phyloP scores from a whole-genome alignment of 1,284 basidiomycete species.

The Marasmius oreades region DNA sequence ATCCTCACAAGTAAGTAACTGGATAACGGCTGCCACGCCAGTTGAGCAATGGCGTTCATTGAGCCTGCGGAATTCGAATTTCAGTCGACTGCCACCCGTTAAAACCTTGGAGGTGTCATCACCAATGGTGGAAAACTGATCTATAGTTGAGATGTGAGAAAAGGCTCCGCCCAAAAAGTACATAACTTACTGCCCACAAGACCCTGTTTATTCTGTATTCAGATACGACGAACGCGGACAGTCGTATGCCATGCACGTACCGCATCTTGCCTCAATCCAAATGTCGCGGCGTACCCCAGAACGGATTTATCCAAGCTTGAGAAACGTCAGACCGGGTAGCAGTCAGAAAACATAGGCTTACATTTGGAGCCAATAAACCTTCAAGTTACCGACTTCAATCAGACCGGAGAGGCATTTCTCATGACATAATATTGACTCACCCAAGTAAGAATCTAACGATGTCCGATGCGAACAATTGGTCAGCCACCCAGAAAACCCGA shows the following conservation, averaged over 20 bases:
- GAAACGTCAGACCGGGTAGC: background rate
- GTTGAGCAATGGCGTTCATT: constrained; percentile 17
- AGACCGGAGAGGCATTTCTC: background rate
- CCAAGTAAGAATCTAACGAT: background rate
- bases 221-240: no score
- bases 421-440: background rate
- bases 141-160: background rate
- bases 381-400: background rate
- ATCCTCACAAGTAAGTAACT: constrained; percentile 17
- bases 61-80: constrained; percentile 6
- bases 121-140: background rate
- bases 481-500: background rate
- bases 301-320: constrained; percentile 14
- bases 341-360: background rate
- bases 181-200: background rate
- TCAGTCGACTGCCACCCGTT: no score
- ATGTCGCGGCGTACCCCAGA: constrained; percentile 15
- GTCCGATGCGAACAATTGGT: background rate
- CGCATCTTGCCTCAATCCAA: constrained; percentile 10
- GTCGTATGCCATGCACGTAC: background rate
- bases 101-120: background rate
- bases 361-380: constrained; percentile 17
- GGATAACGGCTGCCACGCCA: constrained; percentile 17
- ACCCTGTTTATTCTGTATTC: background rate
- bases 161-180: background rate